Conservation (phyloP, 345 rosid genomes). For the Microcos paniculata region DNA sequence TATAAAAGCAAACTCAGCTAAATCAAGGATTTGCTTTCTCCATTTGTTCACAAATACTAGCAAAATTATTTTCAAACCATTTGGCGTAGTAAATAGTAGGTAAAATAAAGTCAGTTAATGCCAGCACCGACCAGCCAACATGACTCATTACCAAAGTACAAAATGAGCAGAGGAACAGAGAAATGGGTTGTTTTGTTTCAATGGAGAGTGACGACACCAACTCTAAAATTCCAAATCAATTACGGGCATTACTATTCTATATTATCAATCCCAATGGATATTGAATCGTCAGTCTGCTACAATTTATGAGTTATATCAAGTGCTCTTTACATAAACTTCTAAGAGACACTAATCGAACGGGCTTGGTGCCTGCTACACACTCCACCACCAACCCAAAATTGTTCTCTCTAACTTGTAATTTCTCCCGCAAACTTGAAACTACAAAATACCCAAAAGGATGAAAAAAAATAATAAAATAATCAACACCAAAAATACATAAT, state of each 20-base stretch:
- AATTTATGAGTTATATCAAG: not conserved
- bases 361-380: constrained; percentile 12
- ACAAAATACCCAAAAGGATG: not conserved
- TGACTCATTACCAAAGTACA: not conserved
- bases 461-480: not conserved
- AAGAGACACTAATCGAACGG: not conserved
- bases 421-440: constrained; percentile 16
- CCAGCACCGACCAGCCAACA: not conserved
- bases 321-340: not conserved
- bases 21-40: not conserved
- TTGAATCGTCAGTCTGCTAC: not conserved
- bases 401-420: constrained; percentile 19
- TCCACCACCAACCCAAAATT: constrained; percentile 15
- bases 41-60: not conserved
- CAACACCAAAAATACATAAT: constrained; percentile 8
- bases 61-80: not conserved
- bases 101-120: too few species aligned
- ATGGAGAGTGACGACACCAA: not conserved
- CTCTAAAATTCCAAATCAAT: not conserved
- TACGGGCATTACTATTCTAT: too few species aligned
- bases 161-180: not conserved
- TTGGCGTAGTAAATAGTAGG: too few species aligned
- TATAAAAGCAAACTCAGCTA: not conserved
- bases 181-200: not conserved
- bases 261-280: too few species aligned